phyloP scores from a whole-genome alignment of 805 yeast species.

The Komagataella populi region DNA sequence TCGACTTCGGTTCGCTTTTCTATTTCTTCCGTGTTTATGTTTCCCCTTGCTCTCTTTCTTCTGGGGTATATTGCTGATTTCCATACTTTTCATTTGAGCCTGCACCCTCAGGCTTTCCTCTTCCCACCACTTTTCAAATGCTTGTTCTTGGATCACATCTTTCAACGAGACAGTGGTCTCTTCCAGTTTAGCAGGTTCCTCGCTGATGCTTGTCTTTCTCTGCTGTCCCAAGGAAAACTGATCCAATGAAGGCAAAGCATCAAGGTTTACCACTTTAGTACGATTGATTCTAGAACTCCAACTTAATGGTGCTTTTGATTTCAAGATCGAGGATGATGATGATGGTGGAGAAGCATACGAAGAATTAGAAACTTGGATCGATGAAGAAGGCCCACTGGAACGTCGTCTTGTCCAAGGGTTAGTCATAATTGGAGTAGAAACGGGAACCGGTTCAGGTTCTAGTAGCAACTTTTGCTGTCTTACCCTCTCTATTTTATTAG shows the following conservation, averaged over 20 bases:
- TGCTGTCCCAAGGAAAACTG: not conserved
- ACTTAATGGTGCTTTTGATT: conserved; percentile 1
- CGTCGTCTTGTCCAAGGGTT: not conserved
- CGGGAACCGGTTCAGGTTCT: not conserved
- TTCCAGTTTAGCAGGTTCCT: conserved; percentile 17
- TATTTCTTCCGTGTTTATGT: not conserved
- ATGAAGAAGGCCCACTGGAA: not conserved
- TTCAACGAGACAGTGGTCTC: conserved; percentile 31
- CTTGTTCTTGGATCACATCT: conserved; percentile 72
- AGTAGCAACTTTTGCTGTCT: not conserved
- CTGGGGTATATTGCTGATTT: not conserved
- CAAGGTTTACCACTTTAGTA: not conserved
- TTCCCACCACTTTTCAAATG: conserved; percentile 82
- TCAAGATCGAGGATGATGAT: conserved; percentile 4
- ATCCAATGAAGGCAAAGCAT: not conserved
- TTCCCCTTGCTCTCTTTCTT: not conserved
- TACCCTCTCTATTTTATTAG: not conserved
- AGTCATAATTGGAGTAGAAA: not conserved
- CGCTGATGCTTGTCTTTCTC: conserved; percentile 10
- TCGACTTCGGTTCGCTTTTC: not conserved
- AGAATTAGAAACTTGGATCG: not conserved
- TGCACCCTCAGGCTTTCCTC: conserved; percentile 62
- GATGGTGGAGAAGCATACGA: conserved; percentile 1
- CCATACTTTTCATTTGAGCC: conserved; percentile 13
- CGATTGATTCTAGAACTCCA: not conserved